These are phyloP conservation scores for Tricholomella constricta DNA, from an alignment of 768 basidiomycete genomes.

Conservation along the genomic window DNA sequence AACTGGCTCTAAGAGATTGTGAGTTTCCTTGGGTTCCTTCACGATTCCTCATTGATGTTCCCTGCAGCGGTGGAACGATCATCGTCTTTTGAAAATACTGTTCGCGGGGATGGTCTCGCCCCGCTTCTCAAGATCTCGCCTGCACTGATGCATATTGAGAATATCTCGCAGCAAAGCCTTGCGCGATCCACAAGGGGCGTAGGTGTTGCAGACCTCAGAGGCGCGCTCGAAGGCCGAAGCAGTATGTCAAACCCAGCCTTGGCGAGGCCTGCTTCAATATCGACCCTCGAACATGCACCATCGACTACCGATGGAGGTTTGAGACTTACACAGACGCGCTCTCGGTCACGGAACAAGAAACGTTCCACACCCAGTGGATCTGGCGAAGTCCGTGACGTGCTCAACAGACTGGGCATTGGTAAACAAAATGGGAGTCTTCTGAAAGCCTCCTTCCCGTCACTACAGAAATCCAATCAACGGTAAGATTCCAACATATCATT, in stretches of 20 bases:
- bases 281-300: constrained; percentile 72
- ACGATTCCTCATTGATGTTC: background rate
- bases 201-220: constrained; percentile 85
- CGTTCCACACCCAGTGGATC: constrained; percentile 50
- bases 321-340: constrained; percentile 53
- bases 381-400: constrained; percentile 77
- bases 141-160: constrained; percentile 88
- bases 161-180: constrained; percentile 84
- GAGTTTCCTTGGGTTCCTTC: constrained; percentile 29
- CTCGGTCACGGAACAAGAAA: constrained; percentile 53
- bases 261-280: constrained; percentile 68
- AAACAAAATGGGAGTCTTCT: constrained; percentile 65
- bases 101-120: constrained; percentile 67
- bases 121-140: constrained; percentile 82
- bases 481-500: background rate
- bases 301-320: constrained; percentile 45
- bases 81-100: constrained; percentile 51
- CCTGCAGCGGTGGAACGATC: constrained; percentile 56
- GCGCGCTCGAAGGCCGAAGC: constrained; percentile 84
- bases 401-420: constrained; percentile 83
- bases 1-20: constrained; percentile 78
- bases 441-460: constrained; percentile 69
- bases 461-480: constrained; percentile 46
- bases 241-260: constrained; percentile 81
- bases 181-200: constrained; percentile 77